phyloP scores from a whole-genome alignment of 2,329 filamentous ascomycete genomes.

The Botrytis deweyae region DNA sequence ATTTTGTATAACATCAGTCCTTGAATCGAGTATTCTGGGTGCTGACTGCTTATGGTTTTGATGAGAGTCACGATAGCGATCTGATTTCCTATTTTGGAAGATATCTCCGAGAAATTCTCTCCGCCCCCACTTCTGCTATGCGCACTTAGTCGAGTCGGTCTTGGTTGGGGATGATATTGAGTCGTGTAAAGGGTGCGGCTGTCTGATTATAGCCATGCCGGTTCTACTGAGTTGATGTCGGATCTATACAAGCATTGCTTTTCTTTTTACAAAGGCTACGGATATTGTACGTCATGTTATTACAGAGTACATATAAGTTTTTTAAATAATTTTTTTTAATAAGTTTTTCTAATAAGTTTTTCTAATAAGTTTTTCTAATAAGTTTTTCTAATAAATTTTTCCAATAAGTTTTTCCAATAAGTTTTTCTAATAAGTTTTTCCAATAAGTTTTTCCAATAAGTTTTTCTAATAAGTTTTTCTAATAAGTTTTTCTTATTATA shows the following conservation, averaged over 20 bases:
- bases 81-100: background rate
- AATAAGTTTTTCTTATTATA: no score
- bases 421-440: no score
- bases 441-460: no score
- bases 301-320: no score
- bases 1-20: rapidly evolving
- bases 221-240: background rate
- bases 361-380: no score
- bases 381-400: no score
- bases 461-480: no score
- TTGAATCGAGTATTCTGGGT: background rate
- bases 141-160: background rate
- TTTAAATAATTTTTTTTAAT: no score
- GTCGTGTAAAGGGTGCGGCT: background rate
- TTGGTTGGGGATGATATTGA: rapidly evolving
- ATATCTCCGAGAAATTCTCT: background rate
- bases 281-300: background rate
- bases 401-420: no score
- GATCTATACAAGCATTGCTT: background rate
- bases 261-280: background rate
- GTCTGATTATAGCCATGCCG: background rate
- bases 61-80: background rate
- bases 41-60: background rate
- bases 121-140: background rate
- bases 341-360: no score